A percentile compares a stretch with the other conserved stretches of the same genome.
phyloP scores from a whole-genome alignment of 2,329 filamentous ascomycete genomes.

The Aspergillus novofumigatus region DNA sequence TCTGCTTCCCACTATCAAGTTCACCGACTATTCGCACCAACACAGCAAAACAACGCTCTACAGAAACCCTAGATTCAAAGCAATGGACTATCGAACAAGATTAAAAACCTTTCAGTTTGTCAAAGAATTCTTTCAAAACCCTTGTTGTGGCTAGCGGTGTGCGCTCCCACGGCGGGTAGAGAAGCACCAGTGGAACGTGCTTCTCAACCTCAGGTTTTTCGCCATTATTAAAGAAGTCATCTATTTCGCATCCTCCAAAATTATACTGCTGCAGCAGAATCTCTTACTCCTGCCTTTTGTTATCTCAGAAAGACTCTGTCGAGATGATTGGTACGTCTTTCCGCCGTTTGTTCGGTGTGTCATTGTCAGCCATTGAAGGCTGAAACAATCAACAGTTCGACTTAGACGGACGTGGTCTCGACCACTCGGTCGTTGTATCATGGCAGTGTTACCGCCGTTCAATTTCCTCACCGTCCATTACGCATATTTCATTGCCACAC shows the following conservation, averaged over 20 bases:
- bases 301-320: neutral
- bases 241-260: no score
- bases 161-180: slow-evolving; percentile 1
- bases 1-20: neutral
- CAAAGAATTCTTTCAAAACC: slow-evolving; percentile 7
- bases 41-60: neutral
- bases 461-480: slow-evolving; percentile 66
- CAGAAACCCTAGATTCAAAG: slow-evolving; percentile 1
- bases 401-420: slow-evolving; percentile 13
- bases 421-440: slow-evolving; percentile 19
- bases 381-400: neutral
- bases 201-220: neutral
- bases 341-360: neutral
- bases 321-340: neutral
- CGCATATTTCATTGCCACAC: slow-evolving; percentile 58
- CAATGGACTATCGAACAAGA: slow-evolving; percentile 13
- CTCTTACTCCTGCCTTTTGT: no score
- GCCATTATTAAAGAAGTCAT: neutral
- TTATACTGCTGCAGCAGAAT: no score
- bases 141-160: slow-evolving; percentile 17
- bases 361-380: no score
- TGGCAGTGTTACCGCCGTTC: slow-evolving; percentile 35
- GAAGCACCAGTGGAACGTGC: neutral
- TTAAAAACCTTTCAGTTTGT: slow-evolving; percentile 8
- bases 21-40: neutral